phyloP scores from a whole-genome alignment of 805 yeast genomes.

The Candida coquimbonensis region DNA sequence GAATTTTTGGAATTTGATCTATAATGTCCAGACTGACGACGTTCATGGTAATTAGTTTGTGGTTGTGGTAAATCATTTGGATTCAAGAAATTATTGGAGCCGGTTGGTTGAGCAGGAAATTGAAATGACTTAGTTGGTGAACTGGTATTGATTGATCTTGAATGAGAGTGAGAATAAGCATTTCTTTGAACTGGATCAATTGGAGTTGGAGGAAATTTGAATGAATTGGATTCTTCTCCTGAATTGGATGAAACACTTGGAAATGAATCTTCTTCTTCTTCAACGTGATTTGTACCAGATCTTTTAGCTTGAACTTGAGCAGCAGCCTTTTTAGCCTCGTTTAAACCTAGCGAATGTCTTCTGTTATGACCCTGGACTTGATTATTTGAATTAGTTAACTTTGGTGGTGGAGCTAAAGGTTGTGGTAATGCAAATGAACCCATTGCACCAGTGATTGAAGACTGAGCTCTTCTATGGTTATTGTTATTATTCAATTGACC shows the following conservation, averaged over 20 bases:
- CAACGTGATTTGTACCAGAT: constrained; percentile 20
- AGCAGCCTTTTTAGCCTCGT: constrained; percentile 95
- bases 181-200: constrained; percentile 18
- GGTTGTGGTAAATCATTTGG: constrained; percentile 25
- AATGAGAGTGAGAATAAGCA: constrained; percentile 16
- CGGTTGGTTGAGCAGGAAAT: constrained; percentile 65
- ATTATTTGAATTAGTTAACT: constrained; percentile 7
- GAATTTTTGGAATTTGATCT: constrained; percentile 32
- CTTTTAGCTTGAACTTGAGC: constrained; percentile 81
- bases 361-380: constrained; percentile 62
- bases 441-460: constrained; percentile 28
- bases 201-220: constrained; percentile 49
- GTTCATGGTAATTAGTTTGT: constrained; percentile 25
- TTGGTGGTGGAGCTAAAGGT: constrained; percentile 22
- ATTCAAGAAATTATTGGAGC: constrained; percentile 25
- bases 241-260: no score
- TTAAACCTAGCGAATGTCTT: constrained; percentile 86
- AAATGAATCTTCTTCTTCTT: constrained; percentile 5
- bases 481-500: constrained; percentile 1
- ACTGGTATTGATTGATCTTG: constrained; percentile 8
- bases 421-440: constrained; percentile 22
- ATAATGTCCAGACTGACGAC: constrained; percentile 35
- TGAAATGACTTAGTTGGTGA: constrained; percentile 50
- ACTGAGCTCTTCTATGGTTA: constrained; percentile 44
- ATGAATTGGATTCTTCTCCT: no score